A percentile compares a stretch with the other conserved stretches of the same genome.
Conservation (phyloP, 1,139 yeast genomes). For the Debaryomycetaceae sp. region DNA sequence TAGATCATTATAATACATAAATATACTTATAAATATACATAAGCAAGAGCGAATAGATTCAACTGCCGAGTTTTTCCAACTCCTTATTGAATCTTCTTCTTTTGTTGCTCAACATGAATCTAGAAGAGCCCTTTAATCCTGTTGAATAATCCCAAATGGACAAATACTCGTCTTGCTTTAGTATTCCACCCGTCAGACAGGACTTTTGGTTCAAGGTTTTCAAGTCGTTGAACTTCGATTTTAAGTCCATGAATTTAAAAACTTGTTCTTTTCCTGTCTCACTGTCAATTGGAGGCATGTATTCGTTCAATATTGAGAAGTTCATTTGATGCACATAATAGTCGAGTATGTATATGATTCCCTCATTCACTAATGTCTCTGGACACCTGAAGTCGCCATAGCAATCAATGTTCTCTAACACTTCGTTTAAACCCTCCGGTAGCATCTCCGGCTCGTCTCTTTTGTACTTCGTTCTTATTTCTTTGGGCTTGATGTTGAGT, state of each 20-base stretch:
- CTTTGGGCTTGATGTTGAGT: constrained; percentile 38
- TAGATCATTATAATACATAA: constrained; percentile 1
- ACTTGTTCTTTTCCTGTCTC: constrained; percentile 43
- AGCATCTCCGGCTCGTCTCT: constrained; percentile 11
- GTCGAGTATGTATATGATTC: constrained; percentile 59
- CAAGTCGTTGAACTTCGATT: constrained; percentile 42
- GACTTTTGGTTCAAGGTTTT: constrained; percentile 33
- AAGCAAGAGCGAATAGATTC: not conserved
- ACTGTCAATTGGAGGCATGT: constrained; percentile 27
- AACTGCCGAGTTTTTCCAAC: constrained; percentile 8
- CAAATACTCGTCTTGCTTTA: constrained; percentile 46
- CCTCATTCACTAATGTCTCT: constrained; percentile 53
- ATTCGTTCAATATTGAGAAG: constrained; percentile 27
- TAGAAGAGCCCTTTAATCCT: constrained; percentile 45
- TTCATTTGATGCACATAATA: constrained; percentile 53
- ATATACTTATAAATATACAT: not conserved
- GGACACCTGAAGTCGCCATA: constrained; percentile 46
- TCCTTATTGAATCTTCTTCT: constrained; percentile 40
- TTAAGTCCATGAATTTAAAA: constrained; percentile 46
- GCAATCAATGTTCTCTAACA: constrained; percentile 32
- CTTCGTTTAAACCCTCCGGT: constrained; percentile 15
- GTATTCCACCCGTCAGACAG: constrained; percentile 37
- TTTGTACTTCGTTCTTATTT: constrained; percentile 22
- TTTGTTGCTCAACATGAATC: constrained; percentile 55
- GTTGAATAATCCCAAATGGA: constrained; percentile 45